phyloP scores from a whole-genome alignment of 1,139 yeast species.

The Suhomyces atakaporum region DNA sequence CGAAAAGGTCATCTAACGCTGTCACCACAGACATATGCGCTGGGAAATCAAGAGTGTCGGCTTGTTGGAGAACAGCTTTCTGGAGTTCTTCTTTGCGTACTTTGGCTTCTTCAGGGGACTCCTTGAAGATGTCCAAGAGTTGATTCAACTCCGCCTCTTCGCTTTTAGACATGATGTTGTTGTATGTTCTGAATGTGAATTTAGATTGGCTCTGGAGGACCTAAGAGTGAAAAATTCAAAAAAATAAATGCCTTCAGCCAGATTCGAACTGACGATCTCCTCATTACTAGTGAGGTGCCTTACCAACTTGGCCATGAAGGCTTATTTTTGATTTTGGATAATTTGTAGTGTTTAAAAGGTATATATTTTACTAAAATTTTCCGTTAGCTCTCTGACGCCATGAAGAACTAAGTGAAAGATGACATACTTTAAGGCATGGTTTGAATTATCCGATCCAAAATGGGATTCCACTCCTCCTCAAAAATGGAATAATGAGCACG shows the following conservation, averaged over 20 bases:
- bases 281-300: constrained; percentile 91
- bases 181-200: too few relatives aligned
- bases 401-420: constrained; percentile 1
- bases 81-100: constrained; percentile 35
- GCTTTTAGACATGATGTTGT: constrained; percentile 10
- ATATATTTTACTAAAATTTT: too few relatives aligned
- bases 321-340: constrained; percentile 1
- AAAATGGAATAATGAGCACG: too few relatives aligned
- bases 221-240: constrained; percentile 6
- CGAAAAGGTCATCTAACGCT: constrained; percentile 82
- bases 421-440: too few relatives aligned
- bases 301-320: constrained; percentile 68
- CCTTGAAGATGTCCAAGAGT: constrained; percentile 39
- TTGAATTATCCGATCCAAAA: too few relatives aligned
- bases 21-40: constrained; percentile 51
- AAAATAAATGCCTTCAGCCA: constrained; percentile 66
- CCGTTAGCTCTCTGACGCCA: not conserved
- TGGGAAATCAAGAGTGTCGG: constrained; percentile 32
- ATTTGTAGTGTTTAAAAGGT: not conserved
- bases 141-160: constrained; percentile 34
- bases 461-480: too few relatives aligned
- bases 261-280: constrained; percentile 89
- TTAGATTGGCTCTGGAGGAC: too few relatives aligned
- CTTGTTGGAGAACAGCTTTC: constrained; percentile 28
- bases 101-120: constrained; percentile 36